phyloP scores from a whole-genome alignment of 805 yeast species.

The Yarrowia bubula region DNA sequence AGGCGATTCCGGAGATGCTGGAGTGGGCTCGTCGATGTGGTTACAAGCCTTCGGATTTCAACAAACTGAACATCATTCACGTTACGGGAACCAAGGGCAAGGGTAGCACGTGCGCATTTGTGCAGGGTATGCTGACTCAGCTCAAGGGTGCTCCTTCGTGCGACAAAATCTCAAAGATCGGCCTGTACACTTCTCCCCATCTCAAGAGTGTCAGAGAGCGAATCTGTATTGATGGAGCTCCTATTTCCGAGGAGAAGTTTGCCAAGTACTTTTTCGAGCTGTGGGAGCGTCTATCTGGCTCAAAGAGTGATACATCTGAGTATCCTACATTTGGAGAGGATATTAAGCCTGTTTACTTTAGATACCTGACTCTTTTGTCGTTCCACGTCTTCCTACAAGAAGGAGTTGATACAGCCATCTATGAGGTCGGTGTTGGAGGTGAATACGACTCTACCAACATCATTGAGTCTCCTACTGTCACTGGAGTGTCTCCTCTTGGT shows the following conservation, averaged over 20 bases:
- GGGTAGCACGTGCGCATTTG: slow-evolving; percentile 96
- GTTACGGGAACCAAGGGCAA: slow-evolving; percentile 98
- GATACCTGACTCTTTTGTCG: slow-evolving; percentile 82
- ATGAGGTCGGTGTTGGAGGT: slow-evolving; percentile 99
- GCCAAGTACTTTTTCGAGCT: slow-evolving; percentile 90
- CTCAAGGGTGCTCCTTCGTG: slow-evolving; percentile 42
- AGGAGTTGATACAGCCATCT: slow-evolving; percentile 88
- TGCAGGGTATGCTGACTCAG: slow-evolving; percentile 72
- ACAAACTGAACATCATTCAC: slow-evolving; percentile 76
- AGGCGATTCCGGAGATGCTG: slow-evolving; percentile 79
- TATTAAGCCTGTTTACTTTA: slow-evolving; percentile 88
- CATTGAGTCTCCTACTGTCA: slow-evolving; percentile 70
- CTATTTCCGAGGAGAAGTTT: slow-evolving; percentile 76
- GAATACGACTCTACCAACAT: slow-evolving; percentile 95
- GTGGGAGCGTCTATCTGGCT: slow-evolving; percentile 72
- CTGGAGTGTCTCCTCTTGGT: slow-evolving; percentile 85
- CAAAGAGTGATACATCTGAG: slow-evolving; percentile 52
- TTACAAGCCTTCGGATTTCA: slow-evolving; percentile 62
- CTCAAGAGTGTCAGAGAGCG: slow-evolving; percentile 90
- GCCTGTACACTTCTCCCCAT: slow-evolving; percentile 96
- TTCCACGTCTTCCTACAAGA: slow-evolving; percentile 88
- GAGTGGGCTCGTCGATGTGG: slow-evolving; percentile 77
- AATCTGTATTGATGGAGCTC: slow-evolving; percentile 80
- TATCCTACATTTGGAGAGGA: slow-evolving; percentile 76
- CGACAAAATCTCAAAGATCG: slow-evolving; percentile 56